Base-by-base conservation (phyloP, 176 grass and related monocot genomes). In the Oryza coarctata region DNA sequence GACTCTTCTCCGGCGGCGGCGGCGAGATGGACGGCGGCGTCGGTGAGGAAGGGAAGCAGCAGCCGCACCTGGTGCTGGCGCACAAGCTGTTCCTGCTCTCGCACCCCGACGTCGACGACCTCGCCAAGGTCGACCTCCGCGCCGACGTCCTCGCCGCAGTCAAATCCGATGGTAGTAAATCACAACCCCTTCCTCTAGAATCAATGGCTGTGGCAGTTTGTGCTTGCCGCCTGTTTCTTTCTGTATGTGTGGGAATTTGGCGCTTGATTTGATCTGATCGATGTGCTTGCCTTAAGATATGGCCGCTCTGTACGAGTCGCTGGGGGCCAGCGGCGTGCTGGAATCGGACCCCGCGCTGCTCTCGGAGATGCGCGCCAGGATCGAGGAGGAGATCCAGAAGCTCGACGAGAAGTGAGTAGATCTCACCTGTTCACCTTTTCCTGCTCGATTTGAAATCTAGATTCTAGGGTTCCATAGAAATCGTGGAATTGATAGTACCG, bases 61-160 rank as follows among this genome's bases (percentile, higher is more conserved):
- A 92, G 45, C 87, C 91, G 73, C 96, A 95, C 75, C 91, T 99
- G 76, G 62, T 86, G 15, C 84, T 99, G 68, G 88, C 91, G 50
- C 73, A 95, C 91, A 99, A 94, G 85, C 87, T 95, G 69, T 99
- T 99, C 77, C 91, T 95, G 6, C 87, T 99, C 28, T 84, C 96
- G 39, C 96, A 87, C 27, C 66, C 89, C 0, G 96, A 99, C 68
- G 83, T 95, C 18, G 96, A 91, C 47, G 96, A 99, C 83, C 92
- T 92, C 80, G 85, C 92, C 76, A 99, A 92, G 91, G 96, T 99
- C 84, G 88, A 68, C 85, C 89, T 94, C 80, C 93, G 89, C 77
- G 90, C 78, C 14, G 93, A 99, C 82, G 93, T 92, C 74, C 87
- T 99, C 83, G 57, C 87, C 35, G 89, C 86, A 20, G 91, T 99